Conservation (phyloP, 2,329 filamentous ascomycete species). For the Coniella lustricola region DNA sequence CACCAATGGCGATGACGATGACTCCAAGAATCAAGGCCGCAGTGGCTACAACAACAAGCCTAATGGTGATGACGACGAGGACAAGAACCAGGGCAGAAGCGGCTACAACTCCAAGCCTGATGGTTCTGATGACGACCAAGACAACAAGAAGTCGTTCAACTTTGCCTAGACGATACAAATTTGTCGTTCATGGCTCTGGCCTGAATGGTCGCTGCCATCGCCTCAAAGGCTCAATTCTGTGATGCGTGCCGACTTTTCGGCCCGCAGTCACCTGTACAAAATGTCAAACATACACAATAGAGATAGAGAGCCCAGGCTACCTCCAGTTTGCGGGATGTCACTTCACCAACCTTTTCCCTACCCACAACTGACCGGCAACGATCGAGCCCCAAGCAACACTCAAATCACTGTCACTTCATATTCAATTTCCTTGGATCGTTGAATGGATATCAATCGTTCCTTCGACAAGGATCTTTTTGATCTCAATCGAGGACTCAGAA, state of each 20-base stretch:
- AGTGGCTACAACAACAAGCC: constrained; percentile 36
- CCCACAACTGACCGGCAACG: constrained; percentile 3
- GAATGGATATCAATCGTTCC: neutral
- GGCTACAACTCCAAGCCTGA: constrained; percentile 35
- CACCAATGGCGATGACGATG: constrained; percentile 23
- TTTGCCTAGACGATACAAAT: constrained; percentile 18
- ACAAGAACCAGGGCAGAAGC: constrained; percentile 35
- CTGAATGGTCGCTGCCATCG: constrained; percentile 5
- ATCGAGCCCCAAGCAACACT: constrained; percentile 1
- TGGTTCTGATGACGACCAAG: constrained; percentile 21
- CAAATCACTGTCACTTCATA: constrained; percentile 6
- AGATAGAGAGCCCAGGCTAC: constrained; percentile 12
- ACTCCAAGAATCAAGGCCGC: constrained; percentile 34
- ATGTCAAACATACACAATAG: constrained; percentile 1
- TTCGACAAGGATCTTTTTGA: neutral
- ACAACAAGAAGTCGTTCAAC: constrained; percentile 23
- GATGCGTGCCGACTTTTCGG: constrained; percentile 2
- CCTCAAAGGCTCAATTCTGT: constrained; percentile 3
- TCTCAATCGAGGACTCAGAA: neutral
- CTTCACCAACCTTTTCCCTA: constrained; percentile 4
- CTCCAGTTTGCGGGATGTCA: constrained; percentile 7
- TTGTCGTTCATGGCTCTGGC: neutral
- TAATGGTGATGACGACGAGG: constrained; percentile 24
- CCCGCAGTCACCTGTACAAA: constrained; percentile 6
- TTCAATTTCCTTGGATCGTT: neutral